Conservation (phyloP, 139 green algal species). For the Tetradesmus obliquus region DNA sequence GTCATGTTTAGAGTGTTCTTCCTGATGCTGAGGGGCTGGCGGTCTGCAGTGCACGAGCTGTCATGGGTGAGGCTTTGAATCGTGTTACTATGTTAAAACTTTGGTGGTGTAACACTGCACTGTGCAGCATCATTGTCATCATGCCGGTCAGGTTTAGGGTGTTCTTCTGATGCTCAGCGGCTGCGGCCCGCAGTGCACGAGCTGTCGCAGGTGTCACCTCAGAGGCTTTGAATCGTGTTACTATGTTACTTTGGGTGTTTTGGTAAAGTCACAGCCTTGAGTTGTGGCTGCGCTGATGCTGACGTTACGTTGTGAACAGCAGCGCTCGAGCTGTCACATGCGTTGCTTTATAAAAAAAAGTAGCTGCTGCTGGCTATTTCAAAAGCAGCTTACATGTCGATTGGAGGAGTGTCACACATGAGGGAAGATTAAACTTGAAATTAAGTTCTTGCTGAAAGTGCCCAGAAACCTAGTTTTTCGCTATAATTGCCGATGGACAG, state of each 20-base stretch:
- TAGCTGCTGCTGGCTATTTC: no score
- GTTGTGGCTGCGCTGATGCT: constrained; percentile 62
- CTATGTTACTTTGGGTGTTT: neutral
- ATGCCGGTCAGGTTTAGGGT: constrained; percentile 80
- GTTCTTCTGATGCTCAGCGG: constrained; percentile 78
- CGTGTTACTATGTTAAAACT: no score
- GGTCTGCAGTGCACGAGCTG: constrained; percentile 43
- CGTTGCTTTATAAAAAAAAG: neutral
- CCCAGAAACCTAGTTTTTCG: no score
- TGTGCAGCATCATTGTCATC: constrained; percentile 67
- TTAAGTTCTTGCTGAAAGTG: no score
- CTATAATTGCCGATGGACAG: no score
- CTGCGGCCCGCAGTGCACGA: constrained; percentile 60
- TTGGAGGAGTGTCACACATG: no score
- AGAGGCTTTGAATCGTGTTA: neutral
- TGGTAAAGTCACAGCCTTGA: constrained; percentile 32
- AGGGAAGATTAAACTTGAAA: no score
- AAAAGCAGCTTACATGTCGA: no score
- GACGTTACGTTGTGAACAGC: constrained; percentile 59
- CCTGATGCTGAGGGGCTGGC: constrained; percentile 77
- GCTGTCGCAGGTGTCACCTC: constrained; percentile 19
- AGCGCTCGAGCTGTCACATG: constrained; percentile 37
- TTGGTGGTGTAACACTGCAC: no score
- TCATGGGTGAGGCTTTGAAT: neutral
- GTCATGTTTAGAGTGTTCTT: constrained; percentile 80